Evolutionary conservation across 2,329 filamentous ascomycete species (phyloP), one percentile per base, ranked within the genome.

Genomic region (Capronia epimyces): DNA sequence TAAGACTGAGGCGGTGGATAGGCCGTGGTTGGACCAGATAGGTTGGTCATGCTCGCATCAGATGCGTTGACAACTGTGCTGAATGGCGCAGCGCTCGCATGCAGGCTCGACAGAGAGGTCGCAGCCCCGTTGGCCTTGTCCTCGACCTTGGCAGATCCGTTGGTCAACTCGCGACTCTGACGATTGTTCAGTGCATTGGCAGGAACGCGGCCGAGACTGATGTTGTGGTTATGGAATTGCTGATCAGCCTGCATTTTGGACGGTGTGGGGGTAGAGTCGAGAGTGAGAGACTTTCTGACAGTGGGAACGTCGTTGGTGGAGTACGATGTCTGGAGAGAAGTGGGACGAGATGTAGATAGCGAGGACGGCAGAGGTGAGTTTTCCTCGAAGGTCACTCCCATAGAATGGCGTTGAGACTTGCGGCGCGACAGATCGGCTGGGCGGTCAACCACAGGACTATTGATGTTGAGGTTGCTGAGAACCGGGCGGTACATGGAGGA

Each of bases 231-330:
- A 57, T 82, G 79, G 43, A 79, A 72, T 60, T 76, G 74, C 57
- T 79, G 75, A 63, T 83, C 77, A 45, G 76, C 74, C 56, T 81
- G 77, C 3, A 74, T 82, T 65, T 87, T 86, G 46, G 72, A 69
- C 9, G 71, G 63, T 10, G 69, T 72, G 3, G 53, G 41, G 24
- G 68, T 62, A 18, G 63, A 64, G 42, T 77, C 71, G 43, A 75
- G 68, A 42, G 71, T 75, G 48, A 79, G 77, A 47, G 79, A 75
- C 59, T 77, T 84, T 78, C 93, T 95, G 64, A 89, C 75, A 6
- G 89, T 94, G 3, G 89, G 87, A 16, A 96, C 77, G 64, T 97
- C 90, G 67, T 86, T 93, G 47, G 88, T 83, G 8, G 93, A 96
- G 72, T 87, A 96, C 0, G 91, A 96, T 39, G 86, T 84, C 69